These are phyloP conservation scores for Cercospora beticola DNA, from an alignment of 2,329 filamentous ascomycete species.

Conservation along the genomic window DNA sequence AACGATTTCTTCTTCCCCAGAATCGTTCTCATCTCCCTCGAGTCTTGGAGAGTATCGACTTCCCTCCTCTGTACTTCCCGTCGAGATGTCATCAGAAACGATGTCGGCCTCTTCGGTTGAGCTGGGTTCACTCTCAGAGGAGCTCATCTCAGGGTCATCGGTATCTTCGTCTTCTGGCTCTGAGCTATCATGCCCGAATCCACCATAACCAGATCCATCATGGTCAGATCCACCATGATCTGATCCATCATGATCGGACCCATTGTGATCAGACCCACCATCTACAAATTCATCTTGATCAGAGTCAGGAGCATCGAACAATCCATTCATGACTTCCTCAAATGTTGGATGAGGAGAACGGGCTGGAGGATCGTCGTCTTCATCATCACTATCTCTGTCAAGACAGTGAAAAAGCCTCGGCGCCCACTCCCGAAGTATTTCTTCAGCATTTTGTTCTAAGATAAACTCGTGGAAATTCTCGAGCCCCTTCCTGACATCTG, in stretches of 20 bases:
- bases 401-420: background rate
- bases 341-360: background rate
- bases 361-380: background rate
- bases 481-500: background rate
- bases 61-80: background rate
- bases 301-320: background rate
- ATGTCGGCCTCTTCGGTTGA: background rate
- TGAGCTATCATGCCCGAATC: background rate
- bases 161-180: background rate
- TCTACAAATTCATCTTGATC: background rate
- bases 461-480: background rate
- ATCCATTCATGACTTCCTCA: background rate
- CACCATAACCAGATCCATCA: background rate
- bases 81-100: background rate
- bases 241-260: background rate
- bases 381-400: background rate
- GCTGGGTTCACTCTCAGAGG: background rate
- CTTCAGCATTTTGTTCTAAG: background rate
- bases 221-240: no score
- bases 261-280: background rate
- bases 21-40: background rate
- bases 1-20: background rate
- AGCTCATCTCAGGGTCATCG: background rate
- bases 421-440: background rate
- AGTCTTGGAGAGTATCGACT: background rate